Evolutionary conservation across 768 basidiomycete genomes (phyloP).

Genomic region (Naganishia kalamii): DNA sequence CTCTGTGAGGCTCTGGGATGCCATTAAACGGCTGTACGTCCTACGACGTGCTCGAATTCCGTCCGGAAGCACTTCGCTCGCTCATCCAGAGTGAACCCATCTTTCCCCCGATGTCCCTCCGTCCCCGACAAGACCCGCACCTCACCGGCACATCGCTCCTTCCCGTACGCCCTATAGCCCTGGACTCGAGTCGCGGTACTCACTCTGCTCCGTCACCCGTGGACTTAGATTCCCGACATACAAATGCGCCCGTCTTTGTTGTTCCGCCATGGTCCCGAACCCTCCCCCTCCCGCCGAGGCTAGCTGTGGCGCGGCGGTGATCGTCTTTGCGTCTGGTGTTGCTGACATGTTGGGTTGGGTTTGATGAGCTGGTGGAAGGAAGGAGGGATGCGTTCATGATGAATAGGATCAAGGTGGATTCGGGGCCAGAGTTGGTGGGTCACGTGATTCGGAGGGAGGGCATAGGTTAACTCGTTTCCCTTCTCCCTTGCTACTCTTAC

Average conservation of each 20-base stretch:
- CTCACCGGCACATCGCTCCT: no score
- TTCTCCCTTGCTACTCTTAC: background rate
- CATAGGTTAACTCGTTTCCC: no score
- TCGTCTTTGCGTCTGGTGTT: background rate
- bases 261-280: constrained; percentile 1
- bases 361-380: background rate
- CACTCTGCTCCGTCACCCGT: constrained; percentile 88
- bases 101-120: no score
- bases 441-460: background rate
- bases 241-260: constrained; percentile 84
- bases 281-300: constrained; percentile 7
- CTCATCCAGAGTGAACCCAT: no score
- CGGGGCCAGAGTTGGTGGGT: background rate
- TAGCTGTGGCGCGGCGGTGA: constrained; percentile 3
- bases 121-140: no score
- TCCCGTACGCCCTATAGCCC: no score
- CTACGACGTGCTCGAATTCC: no score
- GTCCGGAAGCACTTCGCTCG: no score
- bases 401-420: background rate
- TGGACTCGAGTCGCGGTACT: no score
- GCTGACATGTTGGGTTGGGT: background rate
- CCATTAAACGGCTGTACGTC: no score
- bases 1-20: no score
- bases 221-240: constrained; percentile 98
- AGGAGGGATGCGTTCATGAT: background rate